Evolutionary conservation across 495 filamentous ascomycete species (phyloP).

Genomic region (Penicillium parvum): DNA sequence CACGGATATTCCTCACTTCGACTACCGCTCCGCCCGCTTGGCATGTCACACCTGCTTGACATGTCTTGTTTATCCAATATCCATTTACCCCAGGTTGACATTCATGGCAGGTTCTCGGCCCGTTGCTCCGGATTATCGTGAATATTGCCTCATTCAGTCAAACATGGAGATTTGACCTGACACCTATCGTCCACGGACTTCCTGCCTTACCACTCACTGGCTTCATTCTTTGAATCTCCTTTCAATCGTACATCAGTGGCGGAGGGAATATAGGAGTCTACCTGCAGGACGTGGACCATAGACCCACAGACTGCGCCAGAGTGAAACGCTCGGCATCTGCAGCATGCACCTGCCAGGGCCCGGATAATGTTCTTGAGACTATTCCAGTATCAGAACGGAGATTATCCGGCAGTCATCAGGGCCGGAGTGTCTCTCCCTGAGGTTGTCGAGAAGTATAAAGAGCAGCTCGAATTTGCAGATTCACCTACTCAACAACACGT

Average conservation of each 20-base stretch:
- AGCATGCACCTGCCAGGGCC: background rate
- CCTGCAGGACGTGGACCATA: slow-evolving; percentile 1
- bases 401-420: too few species aligned
- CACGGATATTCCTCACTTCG: slow-evolving; percentile 8
- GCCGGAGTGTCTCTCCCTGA: too few species aligned
- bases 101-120: slow-evolving; percentile 1
- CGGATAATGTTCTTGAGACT: slow-evolving; percentile 10
- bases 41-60: slow-evolving; percentile 16
- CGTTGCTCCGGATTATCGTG: slow-evolving; percentile 3
- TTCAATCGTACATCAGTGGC: background rate
- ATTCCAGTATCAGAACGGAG: slow-evolving; percentile 19
- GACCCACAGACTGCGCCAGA: slow-evolving; percentile 2
- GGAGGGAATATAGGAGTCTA: background rate
- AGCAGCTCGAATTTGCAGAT: background rate
- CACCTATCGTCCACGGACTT: too few species aligned
- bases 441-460: background rate
- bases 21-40: slow-evolving; percentile 6
- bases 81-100: background rate
- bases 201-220: too few species aligned
- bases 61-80: background rate
- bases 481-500: background rate
- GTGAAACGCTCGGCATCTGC: slow-evolving; percentile 4
- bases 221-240: too few species aligned
- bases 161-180: too few species aligned
- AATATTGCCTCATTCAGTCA: background rate